phyloP scores from a whole-genome alignment of 2,329 filamentous ascomycete genomes.

The Scortechinia acanthostroma region DNA sequence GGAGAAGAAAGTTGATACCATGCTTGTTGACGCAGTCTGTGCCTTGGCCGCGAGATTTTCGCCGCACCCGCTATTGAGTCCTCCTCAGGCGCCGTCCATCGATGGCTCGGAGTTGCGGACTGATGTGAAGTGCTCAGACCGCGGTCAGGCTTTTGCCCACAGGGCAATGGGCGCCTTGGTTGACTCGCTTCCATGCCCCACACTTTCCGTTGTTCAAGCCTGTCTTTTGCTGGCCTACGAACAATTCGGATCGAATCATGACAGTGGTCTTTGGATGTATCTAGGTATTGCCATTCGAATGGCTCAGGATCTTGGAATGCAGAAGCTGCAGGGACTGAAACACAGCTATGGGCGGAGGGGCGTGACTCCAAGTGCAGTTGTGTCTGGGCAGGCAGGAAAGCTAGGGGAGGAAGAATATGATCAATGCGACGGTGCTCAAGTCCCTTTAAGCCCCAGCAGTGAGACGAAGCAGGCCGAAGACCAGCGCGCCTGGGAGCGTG shows the following conservation, averaged over 20 bases:
- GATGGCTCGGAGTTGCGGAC: conserved; percentile 3
- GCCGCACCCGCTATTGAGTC: conserved; percentile 39
- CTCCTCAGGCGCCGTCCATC: conserved; percentile 25
- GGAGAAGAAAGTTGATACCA: conserved; percentile 51
- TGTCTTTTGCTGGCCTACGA: conserved; percentile 52
- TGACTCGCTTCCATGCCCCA: conserved; percentile 48
- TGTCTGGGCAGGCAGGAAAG: conserved; percentile 18
- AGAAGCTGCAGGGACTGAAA: conserved; percentile 46
- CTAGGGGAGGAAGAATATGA: conserved; percentile 8
- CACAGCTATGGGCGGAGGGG: background rate
- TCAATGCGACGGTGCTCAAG: background rate
- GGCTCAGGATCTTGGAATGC: conserved; percentile 53
- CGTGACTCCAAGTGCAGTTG: background rate
- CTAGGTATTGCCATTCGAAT: conserved; percentile 54
- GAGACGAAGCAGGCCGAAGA: conserved; percentile 23
- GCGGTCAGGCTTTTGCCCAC: conserved; percentile 49
- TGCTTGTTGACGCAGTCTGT: conserved; percentile 53
- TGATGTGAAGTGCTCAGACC: conserved; percentile 27
- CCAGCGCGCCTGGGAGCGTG: conserved; percentile 36
- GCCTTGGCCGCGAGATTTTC: conserved; percentile 51
- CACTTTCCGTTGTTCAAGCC: conserved; percentile 48
- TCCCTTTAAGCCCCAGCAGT: background rate
- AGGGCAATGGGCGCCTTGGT: conserved; percentile 47
- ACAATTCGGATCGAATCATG: conserved; percentile 54
- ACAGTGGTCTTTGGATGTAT: conserved; percentile 60